Evolutionary conservation across 495 filamentous ascomycete species (phyloP), one percentile per base, ranked within the genome.

Genomic region (Aspergillus steynii): DNA sequence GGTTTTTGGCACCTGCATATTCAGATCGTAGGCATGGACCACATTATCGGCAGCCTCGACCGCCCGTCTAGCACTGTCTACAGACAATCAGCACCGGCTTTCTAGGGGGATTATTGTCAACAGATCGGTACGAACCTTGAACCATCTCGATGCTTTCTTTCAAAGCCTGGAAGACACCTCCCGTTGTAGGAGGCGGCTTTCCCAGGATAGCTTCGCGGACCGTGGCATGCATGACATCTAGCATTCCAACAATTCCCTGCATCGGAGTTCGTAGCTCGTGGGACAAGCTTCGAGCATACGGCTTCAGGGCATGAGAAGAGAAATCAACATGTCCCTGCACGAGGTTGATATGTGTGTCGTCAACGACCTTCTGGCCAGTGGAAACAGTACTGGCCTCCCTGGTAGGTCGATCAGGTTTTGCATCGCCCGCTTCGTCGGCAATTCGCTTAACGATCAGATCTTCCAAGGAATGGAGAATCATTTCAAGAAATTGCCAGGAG

Each of bases 1-100:
- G 8, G 82, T 87, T 60, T 88, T 85, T 25, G 90, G 90, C 29
- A 93, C 80, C 63, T 90, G 85, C 89, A 93, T 90, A 71, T 93
- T 89, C 65, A 93, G 81, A 70, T 92, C 90, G 62, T 92, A 93
- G n/a, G 90, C 90, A 76, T 93, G 88, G 29, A 93, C 90, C 45
- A 93, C 89, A 65, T 93, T 93, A 64, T 93, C 90, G 2, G 90
- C 89, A 29, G 90, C 90, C 72, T 93, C 90, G 15, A 93, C 86
- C 3, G 90, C 90, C 49, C 90, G 79, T 69, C 87, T 81, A 52
- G 90, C 90, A 69, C 89, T 92, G 66, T 92, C 90, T 68, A 31
- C 81, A 26, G 2, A 20, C 45, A 26, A 20, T 58, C 34, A 58
- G 56, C 29, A 50, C n/a, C 12, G 6, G 47, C n/a, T n/a, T 32